Evolutionary conservation across 805 yeast species (phyloP).

Genomic region (Wickerhamiella azyma): DNA sequence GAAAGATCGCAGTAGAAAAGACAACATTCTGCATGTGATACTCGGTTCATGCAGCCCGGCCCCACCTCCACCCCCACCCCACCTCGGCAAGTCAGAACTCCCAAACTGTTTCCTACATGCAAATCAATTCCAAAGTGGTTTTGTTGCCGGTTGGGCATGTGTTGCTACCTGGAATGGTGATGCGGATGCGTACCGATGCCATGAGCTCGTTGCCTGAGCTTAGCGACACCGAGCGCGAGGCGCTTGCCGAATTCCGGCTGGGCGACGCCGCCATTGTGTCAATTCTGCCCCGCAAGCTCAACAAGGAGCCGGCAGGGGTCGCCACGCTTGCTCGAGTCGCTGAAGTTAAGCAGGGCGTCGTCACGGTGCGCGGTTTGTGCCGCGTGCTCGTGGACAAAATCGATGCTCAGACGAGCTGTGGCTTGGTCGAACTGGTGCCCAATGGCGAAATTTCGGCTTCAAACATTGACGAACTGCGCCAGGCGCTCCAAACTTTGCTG

Average conservation of each 20-base stretch:
- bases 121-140: constrained; percentile 1
- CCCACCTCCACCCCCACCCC: background rate
- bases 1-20: too few species aligned
- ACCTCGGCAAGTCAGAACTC: background rate
- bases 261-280: constrained; percentile 9
- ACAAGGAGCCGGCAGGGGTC: constrained; percentile 7
- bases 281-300: constrained; percentile 6
- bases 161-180: constrained; percentile 11
- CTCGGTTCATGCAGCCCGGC: background rate
- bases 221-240: background rate
- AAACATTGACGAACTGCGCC: constrained; percentile 10
- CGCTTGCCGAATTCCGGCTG: background rate
- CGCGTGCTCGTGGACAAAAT: constrained; percentile 8
- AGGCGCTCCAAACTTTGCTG: constrained; percentile 11
- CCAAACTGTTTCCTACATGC: constrained; percentile 1
- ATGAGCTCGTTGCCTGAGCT: background rate
- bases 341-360: background rate
- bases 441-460: constrained; percentile 7
- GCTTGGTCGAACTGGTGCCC: constrained; percentile 2
- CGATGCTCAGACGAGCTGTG: constrained; percentile 1
- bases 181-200: constrained; percentile 8
- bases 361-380: constrained; percentile 13
- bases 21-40: background rate
- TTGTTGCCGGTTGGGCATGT: constrained; percentile 9
- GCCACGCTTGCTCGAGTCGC: constrained; percentile 19